A percentile compares a stretch with the other conserved stretches of the same genome.
Evolutionary conservation across 106 monocot species (phyloP).

Genomic region (Phalaenopsis aphrodite): DNA sequence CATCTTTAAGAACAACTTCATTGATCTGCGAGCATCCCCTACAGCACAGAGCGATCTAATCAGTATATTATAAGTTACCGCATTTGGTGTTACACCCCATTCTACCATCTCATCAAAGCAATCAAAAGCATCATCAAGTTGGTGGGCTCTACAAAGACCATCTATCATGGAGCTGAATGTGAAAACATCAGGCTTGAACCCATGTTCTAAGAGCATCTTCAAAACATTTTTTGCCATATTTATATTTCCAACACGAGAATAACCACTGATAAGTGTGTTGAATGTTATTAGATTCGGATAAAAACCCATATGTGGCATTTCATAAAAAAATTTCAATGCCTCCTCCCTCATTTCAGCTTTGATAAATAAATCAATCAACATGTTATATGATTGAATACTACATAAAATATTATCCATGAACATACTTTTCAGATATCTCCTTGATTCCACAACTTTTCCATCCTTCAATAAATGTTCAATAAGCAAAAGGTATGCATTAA

Average conservation of each 20-base stretch:
- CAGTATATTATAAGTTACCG: conserved; percentile 60
- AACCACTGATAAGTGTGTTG: conserved; percentile 70
- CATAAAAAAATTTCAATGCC: conserved; percentile 38
- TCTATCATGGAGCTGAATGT: conserved; percentile 84
- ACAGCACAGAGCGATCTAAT: conserved; percentile 51
- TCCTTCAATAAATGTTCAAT: conserved; percentile 30
- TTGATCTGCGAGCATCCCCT: conserved; percentile 49
- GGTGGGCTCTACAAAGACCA: conserved; percentile 65
- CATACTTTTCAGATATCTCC: conserved; percentile 33
- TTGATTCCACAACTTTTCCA: conserved; percentile 26
- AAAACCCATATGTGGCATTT: conserved; percentile 49
- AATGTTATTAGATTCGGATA: conserved; percentile 64
- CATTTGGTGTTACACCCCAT: conserved; percentile 73
- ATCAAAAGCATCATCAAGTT: conserved; percentile 77
- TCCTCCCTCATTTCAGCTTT: conserved; percentile 53
- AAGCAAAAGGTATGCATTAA: conserved; percentile 43
- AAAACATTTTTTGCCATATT: conserved; percentile 45
- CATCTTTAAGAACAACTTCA: conserved; percentile 60
- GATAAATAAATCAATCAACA: conserved; percentile 62
- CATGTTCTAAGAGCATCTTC: conserved; percentile 66
- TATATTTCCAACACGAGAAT: conserved; percentile 47
- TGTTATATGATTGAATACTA: conserved; percentile 74
- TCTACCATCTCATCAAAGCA: conserved; percentile 74
- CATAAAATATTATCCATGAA: conserved; percentile 31
- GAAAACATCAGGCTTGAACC: conserved; percentile 71